Percentiles rank a stretch among this genome's conserved stretches.
Evolutionary conservation across 306 rosid genomes (phyloP).

Genomic region (Carpinus fangiana): DNA sequence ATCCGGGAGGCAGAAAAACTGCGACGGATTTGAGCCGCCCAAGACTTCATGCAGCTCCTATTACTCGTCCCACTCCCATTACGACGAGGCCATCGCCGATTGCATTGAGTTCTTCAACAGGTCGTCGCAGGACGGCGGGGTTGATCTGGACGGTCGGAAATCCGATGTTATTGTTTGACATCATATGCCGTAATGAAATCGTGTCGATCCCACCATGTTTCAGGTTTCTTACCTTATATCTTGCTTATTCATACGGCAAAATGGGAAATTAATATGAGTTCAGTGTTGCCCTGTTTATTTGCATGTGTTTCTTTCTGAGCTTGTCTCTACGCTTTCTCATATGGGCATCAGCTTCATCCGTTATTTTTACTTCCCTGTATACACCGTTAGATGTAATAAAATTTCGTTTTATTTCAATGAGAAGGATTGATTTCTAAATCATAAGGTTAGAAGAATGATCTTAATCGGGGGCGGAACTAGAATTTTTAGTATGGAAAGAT

Average conservation of each 20-base stretch:
- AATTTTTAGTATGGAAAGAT: too few relatives aligned
- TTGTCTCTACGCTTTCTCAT: not conserved
- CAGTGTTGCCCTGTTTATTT: not conserved
- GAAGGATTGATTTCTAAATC: too few relatives aligned
- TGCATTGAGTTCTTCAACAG: slow-evolving; percentile 85
- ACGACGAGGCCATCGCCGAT: slow-evolving; percentile 73
- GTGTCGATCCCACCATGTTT: not conserved
- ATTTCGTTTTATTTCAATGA: too few relatives aligned
- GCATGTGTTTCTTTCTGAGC: not conserved
- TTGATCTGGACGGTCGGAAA: slow-evolving; percentile 34
- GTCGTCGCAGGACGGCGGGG: slow-evolving; percentile 52
- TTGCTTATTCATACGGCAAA: not conserved
- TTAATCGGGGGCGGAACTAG: too few relatives aligned
- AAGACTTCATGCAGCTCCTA: slow-evolving; percentile 77
- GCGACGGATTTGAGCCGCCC: slow-evolving; percentile 64
- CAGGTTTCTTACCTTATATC: not conserved
- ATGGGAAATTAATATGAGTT: not conserved
- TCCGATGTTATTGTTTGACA: slow-evolving; percentile 43
- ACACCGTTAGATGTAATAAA: too few relatives aligned
- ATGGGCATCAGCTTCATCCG: not conserved
- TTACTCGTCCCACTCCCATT: slow-evolving; percentile 72
- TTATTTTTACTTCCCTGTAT: too few relatives aligned
- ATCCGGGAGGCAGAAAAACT: slow-evolving; percentile 29
- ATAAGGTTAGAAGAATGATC: too few relatives aligned
- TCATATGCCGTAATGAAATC: not conserved